Evolutionary conservation across 1,284 basidiomycete species (phyloP).

Genomic region (Papiliotrema laurentii): DNA sequence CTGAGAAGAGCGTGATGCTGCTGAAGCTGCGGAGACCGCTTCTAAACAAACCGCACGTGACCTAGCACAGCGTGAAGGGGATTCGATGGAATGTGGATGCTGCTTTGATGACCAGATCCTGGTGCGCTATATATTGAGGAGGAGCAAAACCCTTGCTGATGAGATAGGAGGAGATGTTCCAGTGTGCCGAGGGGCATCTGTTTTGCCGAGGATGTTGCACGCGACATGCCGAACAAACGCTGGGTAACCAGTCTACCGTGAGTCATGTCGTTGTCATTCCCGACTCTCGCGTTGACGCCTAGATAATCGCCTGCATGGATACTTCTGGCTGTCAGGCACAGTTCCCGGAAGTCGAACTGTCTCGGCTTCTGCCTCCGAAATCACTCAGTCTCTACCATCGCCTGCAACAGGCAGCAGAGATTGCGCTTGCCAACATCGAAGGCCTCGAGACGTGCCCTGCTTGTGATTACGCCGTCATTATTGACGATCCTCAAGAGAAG

Average conservation of each 20-base stretch:
- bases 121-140: constrained; percentile 60
- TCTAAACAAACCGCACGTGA: constrained; percentile 35
- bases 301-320: constrained; percentile 72
- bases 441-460: constrained; percentile 77
- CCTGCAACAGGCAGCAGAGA: constrained; percentile 67
- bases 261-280: constrained; percentile 6
- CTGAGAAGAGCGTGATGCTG: constrained; percentile 35
- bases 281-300: constrained; percentile 12
- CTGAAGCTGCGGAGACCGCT: constrained; percentile 6
- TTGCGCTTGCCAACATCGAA: constrained; percentile 60
- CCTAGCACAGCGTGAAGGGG: constrained; percentile 51
- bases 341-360: constrained; percentile 64
- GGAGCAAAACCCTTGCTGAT: constrained; percentile 3
- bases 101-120: constrained; percentile 69
- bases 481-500: constrained; percentile 71
- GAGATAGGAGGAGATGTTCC: constrained; percentile 67
- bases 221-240: constrained; percentile 41
- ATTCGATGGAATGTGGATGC: constrained; percentile 75
- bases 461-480: constrained; percentile 75
- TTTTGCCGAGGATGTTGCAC: constrained; percentile 64
- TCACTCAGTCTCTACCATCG: constrained; percentile 66
- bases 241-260: constrained; percentile 47
- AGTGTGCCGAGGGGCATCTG: constrained; percentile 75
- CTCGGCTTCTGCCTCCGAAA: constrained; percentile 54
- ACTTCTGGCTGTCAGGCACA: constrained; percentile 64